Base-by-base conservation (phyloP, 2,329 filamentous ascomycete species). In the Arthrobotrys conoides region DNA sequence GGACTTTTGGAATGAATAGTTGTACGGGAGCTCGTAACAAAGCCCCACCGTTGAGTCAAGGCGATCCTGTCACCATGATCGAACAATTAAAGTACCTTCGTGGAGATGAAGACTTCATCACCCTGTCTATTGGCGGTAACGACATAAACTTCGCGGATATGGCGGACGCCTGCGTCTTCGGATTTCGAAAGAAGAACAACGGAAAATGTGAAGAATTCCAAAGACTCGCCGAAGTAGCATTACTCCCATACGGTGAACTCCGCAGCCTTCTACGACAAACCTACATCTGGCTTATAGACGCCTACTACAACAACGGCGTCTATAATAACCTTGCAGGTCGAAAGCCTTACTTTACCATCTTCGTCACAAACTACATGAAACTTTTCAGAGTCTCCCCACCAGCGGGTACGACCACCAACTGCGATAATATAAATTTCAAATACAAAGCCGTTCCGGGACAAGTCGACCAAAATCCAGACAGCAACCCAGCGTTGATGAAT, bases 101-200 rank as follows among this genome's bases (percentile, higher is more conserved):
- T 30, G 69, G 69, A 14, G 36, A 65, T 12, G 69, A 72, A 22
- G 69, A 66, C 24, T 65, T 72, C 20, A 72, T 72, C 18, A 72
- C 69, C 20, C 49, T 72, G 18, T 72, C 69, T 5, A 69, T 69
- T 16, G 66, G 66, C 6, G 66, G 66, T 6, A 69, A 69, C 24
- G 65, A 69, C 20, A n/a, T 69, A 36, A 48, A 48, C 51, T 69
- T 69, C 48, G 33, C 36, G 12, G 22, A 30, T 8, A 38, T 69
- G 16, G 66, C 22, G 14, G 33, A 69, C 27, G 66, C 66, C 16
- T 69, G 66, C 24, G 66, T 69, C 6, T 69, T 69, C 33, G 66
- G 24, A 4, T 41, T 68, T 9, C n/a, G 36, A 20, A 20, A n/a
- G 3, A 46, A 33, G 14, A 24, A 22, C 22, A 33, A 53, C 27